These are phyloP conservation scores for Diutina mesorugosa DNA, from an alignment of 1,139 yeast genomes.

Conservation along the genomic window DNA sequence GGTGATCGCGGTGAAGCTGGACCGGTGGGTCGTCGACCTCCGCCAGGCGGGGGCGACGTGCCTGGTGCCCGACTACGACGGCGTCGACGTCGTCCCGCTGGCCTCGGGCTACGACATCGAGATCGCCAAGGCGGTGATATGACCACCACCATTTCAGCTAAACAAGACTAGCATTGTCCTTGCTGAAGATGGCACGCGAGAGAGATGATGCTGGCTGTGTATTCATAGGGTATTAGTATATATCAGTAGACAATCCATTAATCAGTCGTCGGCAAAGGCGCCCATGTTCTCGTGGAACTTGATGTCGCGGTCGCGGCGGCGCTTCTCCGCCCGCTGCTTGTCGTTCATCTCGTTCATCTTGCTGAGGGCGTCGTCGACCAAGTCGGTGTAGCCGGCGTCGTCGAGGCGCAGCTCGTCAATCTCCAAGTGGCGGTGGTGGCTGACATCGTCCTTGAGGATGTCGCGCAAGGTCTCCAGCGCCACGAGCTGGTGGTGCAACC, in stretches of 20 bases:
- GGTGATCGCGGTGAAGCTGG: neutral
- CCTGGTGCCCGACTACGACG: neutral
- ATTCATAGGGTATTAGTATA: neutral
- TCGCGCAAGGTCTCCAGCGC: conserved; percentile 24
- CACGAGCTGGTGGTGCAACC: conserved; percentile 50
- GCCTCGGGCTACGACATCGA: neutral
- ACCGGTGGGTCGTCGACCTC: neutral
- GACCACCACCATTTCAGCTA: neutral
- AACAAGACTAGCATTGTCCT: too few relatives aligned
- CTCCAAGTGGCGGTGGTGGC: neutral
- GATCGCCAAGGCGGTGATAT: neutral
- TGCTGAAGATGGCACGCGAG: too few relatives aligned
- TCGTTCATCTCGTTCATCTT: neutral
- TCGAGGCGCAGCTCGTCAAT: neutral
- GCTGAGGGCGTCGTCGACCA: neutral
- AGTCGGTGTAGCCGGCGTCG: neutral
- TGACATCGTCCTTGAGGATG: conserved; percentile 8
- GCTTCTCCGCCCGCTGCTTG: neutral
- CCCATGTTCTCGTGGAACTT: conserved; percentile 1
- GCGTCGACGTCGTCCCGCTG: neutral
- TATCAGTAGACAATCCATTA: neutral
- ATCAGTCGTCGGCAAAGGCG: neutral
- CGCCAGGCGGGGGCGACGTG: neutral
- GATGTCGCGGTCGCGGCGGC: neutral
- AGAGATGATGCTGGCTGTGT: too few relatives aligned